Conservation (phyloP, 1,139 yeast genomes). For the Hansenula anomala region DNA sequence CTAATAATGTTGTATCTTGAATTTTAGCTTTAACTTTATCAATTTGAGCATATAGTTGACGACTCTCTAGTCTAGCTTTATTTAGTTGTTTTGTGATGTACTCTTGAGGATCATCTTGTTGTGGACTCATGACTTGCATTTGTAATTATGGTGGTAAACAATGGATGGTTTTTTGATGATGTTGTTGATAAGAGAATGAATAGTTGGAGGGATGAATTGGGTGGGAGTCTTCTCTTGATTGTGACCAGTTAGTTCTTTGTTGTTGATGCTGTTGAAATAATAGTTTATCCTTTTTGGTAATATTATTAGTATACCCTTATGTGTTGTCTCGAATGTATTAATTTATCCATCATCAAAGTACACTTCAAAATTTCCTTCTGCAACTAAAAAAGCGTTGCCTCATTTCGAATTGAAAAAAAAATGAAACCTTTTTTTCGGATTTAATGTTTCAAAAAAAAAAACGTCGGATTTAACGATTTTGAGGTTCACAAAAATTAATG, state of each 20-base stretch:
- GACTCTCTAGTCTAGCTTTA: conserved; percentile 42
- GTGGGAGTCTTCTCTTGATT: too few species aligned
- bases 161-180: too few species aligned
- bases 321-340: too few species aligned
- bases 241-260: too few species aligned
- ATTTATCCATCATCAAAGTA: too few species aligned
- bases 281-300: too few species aligned
- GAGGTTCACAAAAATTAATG: not conserved
- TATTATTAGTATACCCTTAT: too few species aligned
- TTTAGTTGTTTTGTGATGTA: conserved; percentile 12
- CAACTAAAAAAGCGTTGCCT: conserved; percentile 1
- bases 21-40: conserved; percentile 37
- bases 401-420: not conserved
- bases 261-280: too few species aligned
- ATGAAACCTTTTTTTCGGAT: not conserved
- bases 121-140: conserved; percentile 5
- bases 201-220: too few species aligned
- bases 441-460: too few species aligned
- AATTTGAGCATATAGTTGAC: conserved; percentile 43
- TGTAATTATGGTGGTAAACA: not conserved
- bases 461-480: not conserved
- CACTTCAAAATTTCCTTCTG: too few species aligned
- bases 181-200: too few species aligned
- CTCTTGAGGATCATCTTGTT: conserved; percentile 7
- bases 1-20: conserved; percentile 42